These are phyloP conservation scores for Corchorus capsularis DNA, from an alignment of 345 rosid genomes.

Conservation along the genomic window DNA sequence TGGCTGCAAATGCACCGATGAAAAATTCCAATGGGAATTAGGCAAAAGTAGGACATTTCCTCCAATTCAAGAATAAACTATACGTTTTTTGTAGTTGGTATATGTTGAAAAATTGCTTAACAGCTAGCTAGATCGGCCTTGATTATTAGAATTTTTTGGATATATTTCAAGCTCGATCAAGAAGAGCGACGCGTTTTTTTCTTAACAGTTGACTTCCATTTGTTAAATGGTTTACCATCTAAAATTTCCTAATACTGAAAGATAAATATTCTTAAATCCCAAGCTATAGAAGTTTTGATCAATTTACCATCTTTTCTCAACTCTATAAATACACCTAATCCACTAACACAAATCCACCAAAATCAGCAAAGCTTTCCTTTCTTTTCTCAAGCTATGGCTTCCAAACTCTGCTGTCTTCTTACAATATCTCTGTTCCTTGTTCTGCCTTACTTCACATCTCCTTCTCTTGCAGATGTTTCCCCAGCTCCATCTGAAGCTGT, in stretches of 20 bases:
- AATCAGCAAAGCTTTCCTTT: background rate
- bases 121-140: conserved; percentile 7
- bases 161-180: background rate
- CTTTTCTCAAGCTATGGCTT: conserved; percentile 11
- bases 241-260: background rate
- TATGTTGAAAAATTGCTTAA: background rate
- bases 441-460: conserved; percentile 7
- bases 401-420: background rate
- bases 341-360: background rate
- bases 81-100: background rate
- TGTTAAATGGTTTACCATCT: background rate
- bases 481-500: conserved; percentile 23
- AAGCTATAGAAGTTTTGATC: background rate
- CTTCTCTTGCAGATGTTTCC: conserved; percentile 9
- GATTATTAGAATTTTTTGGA: background rate
- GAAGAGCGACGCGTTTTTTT: conserved; percentile 14
- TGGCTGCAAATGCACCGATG: background rate
- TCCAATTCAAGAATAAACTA: background rate
- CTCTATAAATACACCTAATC: conserved; percentile 10
- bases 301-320: background rate
- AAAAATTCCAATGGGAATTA: conserved; percentile 6
- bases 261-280: background rate
- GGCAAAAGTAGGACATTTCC: background rate
- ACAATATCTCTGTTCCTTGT: background rate
- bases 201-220: background rate